phyloP scores from a whole-genome alignment of 306 rosid genomes.

The Sesbania bispinosa region DNA sequence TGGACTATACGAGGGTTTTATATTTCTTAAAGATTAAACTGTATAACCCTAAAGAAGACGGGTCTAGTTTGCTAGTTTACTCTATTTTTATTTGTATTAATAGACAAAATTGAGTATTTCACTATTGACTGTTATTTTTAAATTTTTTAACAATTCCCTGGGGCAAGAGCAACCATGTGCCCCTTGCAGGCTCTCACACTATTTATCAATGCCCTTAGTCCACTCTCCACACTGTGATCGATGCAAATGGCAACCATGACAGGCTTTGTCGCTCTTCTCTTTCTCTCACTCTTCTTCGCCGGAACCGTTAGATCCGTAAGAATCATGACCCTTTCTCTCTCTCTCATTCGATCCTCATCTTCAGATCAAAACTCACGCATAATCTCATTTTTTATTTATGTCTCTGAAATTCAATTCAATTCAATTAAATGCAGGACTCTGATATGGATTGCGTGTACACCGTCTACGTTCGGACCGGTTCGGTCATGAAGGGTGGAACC shows the following conservation, averaged over 20 bases:
- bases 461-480: constrained; percentile 62
- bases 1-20: too few species aligned
- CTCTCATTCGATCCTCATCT: neutral
- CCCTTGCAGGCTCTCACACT: constrained; percentile 11
- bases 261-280: constrained; percentile 15
- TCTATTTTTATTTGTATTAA: too few species aligned
- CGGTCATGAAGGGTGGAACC: constrained; percentile 71
- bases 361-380: too few species aligned
- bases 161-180: neutral
- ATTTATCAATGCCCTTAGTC: too few species aligned
- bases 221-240: too few species aligned
- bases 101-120: too few species aligned
- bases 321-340: neutral
- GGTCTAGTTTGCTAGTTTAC: too few species aligned
- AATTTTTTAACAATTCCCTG: too few species aligned
- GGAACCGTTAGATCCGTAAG: constrained; percentile 40
- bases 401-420: too few species aligned
- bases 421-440: constrained; percentile 63
- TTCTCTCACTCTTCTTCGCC: constrained; percentile 31
- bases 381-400: neutral
- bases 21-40: too few species aligned
- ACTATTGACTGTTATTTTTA: too few species aligned
- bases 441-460: constrained; percentile 65
- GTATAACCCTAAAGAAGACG: too few species aligned
- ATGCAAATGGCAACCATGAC: constrained; percentile 30